A percentile compares a stretch with the other conserved stretches of the same genome.
Evolutionary conservation across 2,329 filamentous ascomycete species (phyloP).

Genomic region (Botryotinia calthae): DNA sequence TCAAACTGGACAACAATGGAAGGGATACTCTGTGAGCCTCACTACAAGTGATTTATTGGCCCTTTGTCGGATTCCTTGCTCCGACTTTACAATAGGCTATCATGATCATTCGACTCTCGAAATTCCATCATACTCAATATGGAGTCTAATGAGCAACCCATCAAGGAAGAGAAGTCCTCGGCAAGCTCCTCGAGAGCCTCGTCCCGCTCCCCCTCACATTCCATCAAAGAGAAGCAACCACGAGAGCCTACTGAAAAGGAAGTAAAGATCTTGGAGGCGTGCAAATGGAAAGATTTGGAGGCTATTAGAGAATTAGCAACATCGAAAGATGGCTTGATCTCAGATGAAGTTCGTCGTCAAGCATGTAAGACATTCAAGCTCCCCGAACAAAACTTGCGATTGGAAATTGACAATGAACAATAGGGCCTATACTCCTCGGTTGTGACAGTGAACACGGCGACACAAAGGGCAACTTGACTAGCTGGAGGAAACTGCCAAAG

Average conservation of each 20-base stretch:
- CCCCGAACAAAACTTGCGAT: not conserved
- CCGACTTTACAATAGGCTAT: slow-evolving; percentile 20
- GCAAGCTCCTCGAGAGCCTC: slow-evolving; percentile 17
- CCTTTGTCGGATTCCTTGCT: not conserved
- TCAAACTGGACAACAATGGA: slow-evolving; percentile 7
- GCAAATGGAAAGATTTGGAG: slow-evolving; percentile 54
- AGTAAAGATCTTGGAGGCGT: slow-evolving; percentile 57
- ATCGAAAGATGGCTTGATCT: slow-evolving; percentile 64
- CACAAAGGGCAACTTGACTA: slow-evolving; percentile 28
- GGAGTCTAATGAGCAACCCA: slow-evolving; percentile 33
- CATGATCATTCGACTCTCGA: slow-evolving; percentile 29
- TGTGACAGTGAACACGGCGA: slow-evolving; percentile 28
- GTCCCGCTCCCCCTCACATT: slow-evolving; percentile 16
- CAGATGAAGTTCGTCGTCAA: slow-evolving; percentile 64
- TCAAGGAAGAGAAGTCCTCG: slow-evolving; percentile 25
- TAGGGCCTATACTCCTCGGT: slow-evolving; percentile 64
- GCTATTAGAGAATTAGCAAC: slow-evolving; percentile 58
- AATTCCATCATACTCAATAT: slow-evolving; percentile 34
- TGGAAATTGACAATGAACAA: slow-evolving; percentile 25
- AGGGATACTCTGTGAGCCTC: not conserved
- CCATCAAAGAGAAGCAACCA: not conserved
- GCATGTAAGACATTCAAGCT: slow-evolving; percentile 64
- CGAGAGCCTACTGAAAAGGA: slow-evolving; percentile 39
- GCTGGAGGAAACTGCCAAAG: slow-evolving; percentile 55
- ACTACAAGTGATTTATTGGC: not conserved